Conservation (phyloP, 1,284 basidiomycete genomes). For the Microbotryomycetes sp. region DNA sequence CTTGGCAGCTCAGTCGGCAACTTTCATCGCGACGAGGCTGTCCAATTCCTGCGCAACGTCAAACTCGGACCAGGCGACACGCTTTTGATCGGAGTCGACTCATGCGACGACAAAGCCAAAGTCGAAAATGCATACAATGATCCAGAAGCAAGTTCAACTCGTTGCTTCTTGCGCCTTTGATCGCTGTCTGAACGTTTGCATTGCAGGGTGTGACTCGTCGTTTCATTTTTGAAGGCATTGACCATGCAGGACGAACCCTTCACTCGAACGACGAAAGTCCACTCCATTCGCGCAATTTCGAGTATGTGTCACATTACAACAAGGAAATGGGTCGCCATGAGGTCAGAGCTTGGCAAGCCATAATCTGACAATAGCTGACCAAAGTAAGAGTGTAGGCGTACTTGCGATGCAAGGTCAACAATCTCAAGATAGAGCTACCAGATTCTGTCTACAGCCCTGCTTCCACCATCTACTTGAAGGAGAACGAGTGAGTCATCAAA, state of each 20-base stretch:
- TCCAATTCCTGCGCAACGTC: conserved; percentile 66
- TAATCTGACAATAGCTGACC: neutral
- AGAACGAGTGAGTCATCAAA: conserved; percentile 21
- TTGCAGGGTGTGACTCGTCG: conserved; percentile 58
- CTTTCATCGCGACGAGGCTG: conserved; percentile 67
- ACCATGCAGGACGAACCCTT: conserved; percentile 43
- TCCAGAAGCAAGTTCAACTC: conserved; percentile 39
- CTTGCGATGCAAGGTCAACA: conserved; percentile 57
- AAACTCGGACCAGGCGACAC: conserved; percentile 63
- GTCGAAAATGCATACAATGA: conserved; percentile 83
- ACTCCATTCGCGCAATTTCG: conserved; percentile 65
- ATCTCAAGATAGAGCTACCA: conserved; percentile 57
- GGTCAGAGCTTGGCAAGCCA: conserved; percentile 48
- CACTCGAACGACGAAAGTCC: conserved; percentile 39
- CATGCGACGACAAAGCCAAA: conserved; percentile 57
- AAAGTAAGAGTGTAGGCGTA: conserved; percentile 53
- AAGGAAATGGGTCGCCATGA: conserved; percentile 43
- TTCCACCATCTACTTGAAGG: conserved; percentile 12
- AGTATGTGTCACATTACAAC: conserved; percentile 76
- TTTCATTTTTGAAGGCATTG: conserved; percentile 89
- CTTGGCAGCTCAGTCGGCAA: conserved; percentile 93
- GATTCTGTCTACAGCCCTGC: conserved; percentile 6
- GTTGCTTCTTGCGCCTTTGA: neutral
- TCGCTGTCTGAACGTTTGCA: neutral
- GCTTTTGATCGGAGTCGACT: conserved; percentile 71